These are phyloP conservation scores for Holtermannia corniformis DNA, from an alignment of 768 basidiomycete species.

Conservation along the genomic window DNA sequence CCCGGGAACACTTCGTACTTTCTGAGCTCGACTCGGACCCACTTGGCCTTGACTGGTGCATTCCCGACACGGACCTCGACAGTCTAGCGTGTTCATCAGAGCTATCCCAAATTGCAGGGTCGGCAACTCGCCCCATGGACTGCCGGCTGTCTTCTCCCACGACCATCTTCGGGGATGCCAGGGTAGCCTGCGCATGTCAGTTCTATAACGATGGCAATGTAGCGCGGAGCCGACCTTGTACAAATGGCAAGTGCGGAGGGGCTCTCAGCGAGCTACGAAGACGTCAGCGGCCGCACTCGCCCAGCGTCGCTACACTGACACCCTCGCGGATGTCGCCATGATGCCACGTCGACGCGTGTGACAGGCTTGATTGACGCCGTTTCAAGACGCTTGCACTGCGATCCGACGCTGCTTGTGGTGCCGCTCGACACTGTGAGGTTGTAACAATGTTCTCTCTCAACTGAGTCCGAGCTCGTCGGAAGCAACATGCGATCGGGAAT, in stretches of 20 bases:
- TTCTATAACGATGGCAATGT: background rate
- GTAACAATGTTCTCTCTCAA: no score
- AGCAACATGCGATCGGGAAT: no score
- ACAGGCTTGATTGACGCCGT: no score
- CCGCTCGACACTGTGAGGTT: no score
- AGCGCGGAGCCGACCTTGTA: constrained; percentile 26
- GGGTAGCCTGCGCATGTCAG: constrained; percentile 16
- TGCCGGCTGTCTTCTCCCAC: constrained; percentile 25
- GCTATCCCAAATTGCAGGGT: background rate
- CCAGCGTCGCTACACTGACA: background rate
- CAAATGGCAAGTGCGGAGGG: constrained; percentile 39
- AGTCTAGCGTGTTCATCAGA: no score
- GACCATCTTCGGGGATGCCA: constrained; percentile 27
- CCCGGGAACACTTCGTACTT: constrained; percentile 63
- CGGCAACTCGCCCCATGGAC: constrained; percentile 25
- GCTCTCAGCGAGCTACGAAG: constrained; percentile 22
- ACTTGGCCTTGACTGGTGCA: constrained; percentile 72
- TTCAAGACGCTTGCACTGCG: no score
- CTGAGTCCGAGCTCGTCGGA: no score
- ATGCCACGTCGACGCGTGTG: no score
- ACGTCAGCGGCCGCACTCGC: background rate
- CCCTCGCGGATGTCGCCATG: background rate
- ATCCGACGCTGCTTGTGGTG: no score
- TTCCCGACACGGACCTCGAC: constrained; percentile 71
- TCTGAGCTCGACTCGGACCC: constrained; percentile 81